Evolutionary conservation across 306 rosid genomes (phyloP).

Genomic region (Lagenaria siceraria): DNA sequence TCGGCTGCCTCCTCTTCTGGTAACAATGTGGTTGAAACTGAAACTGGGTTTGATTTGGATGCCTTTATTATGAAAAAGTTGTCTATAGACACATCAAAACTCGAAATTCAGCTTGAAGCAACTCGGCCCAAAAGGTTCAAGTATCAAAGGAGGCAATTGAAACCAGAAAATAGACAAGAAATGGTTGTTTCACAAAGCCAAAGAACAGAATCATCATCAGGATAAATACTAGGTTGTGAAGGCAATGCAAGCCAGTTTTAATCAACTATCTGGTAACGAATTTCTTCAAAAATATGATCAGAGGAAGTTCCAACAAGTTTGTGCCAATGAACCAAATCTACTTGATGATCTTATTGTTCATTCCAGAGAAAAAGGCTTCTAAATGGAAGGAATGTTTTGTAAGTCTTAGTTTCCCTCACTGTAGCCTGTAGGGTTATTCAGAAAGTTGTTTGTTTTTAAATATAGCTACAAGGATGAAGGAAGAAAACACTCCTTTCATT

Average conservation of each 20-base stretch:
- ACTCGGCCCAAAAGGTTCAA: slow-evolving; percentile 23
- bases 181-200: slow-evolving; percentile 5
- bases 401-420: neutral
- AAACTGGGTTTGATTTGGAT: slow-evolving; percentile 54
- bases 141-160: slow-evolving; percentile 36
- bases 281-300: neutral
- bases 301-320: neutral
- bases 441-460: neutral
- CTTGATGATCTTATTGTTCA: neutral
- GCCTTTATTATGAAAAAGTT: slow-evolving; percentile 45
- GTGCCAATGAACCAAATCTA: neutral
- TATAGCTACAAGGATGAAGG: neutral
- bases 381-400: neutral
- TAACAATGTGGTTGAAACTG: slow-evolving; percentile 18
- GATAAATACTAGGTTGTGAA: neutral
- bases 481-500: slow-evolving; percentile 1
- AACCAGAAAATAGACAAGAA: slow-evolving; percentile 17
- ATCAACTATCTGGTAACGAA: neutral
- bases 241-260: neutral
- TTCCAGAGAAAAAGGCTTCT: neutral
- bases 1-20: slow-evolving; percentile 11
- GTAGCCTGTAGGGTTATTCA: neutral
- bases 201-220: neutral
- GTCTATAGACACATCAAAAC: slow-evolving; percentile 50
- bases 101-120: slow-evolving; percentile 44